Base-by-base conservation (phyloP, 805 yeast genomes). In the Suhomyces emberorum region DNA sequence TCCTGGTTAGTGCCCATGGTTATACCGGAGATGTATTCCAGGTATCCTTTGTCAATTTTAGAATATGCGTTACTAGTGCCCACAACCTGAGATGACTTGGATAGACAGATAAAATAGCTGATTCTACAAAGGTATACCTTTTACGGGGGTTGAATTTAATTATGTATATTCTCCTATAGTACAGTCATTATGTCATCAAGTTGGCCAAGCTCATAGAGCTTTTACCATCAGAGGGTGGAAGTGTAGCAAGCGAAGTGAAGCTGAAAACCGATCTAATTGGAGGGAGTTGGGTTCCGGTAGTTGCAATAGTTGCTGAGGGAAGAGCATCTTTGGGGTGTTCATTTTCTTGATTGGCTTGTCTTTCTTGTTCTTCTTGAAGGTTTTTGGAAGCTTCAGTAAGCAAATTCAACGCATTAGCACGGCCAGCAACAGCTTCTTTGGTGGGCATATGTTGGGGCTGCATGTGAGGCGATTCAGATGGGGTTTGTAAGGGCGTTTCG, bases 401-500 rank as follows among this genome's bases (percentile, higher is more conserved):
- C 37, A 59, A 44, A 27, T 48, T 50, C 15, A 52, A 37, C 20
- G 59, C 48, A 33, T 48, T 52, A 11, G 21, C 34, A 4, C 22
- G 7, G n/a, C 22, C 16, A 19, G 24, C 29, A 10, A 22, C 28
- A 15, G 28, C 16, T 27, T 28, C 30, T 27, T 23, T 22, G 21
- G n/a, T n/a, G 28, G 41, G 23, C 30, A 25, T 18, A 38, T 34
- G 30, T 38, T 51, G 54, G 3, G 70, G 60, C 28, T 49, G 55
- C 29, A 72, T 46, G 30, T 58, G 70, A n/a, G 78, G 78, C 31
- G 74, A 65, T 37, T 73, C 77, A 19, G 63, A 47, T 10, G 76
- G 76, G 0, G 77, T 73, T 39, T 69, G 72, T 27, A 72, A 45
- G 8, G 78, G 78, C 5, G 78, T 73, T 10, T 70, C 76, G 34